Conservation (phyloP, 768 basidiomycete species). For the Gyrodon lividus region DNA sequence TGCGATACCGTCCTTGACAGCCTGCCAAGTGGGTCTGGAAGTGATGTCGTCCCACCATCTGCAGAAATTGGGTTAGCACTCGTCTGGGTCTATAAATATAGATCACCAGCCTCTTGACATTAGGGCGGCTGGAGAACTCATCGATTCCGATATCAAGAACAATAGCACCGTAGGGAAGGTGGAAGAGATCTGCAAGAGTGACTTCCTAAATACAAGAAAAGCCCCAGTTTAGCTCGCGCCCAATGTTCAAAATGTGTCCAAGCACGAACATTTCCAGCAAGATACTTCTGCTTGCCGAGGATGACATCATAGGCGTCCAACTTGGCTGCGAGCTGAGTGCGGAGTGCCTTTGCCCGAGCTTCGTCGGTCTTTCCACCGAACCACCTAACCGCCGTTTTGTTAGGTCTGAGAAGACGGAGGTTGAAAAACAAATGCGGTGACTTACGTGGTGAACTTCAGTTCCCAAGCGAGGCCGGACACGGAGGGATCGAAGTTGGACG, state of each 20-base stretch:
- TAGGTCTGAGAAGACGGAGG: neutral
- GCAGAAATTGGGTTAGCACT: neutral
- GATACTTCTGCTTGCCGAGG: slow-evolving; percentile 34
- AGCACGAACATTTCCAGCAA: slow-evolving; percentile 34
- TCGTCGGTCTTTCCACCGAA: slow-evolving; percentile 33
- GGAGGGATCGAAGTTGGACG: slow-evolving; percentile 47
- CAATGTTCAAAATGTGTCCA: neutral
- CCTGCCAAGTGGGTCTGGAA: slow-evolving; percentile 44
- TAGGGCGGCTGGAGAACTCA: slow-evolving; percentile 17
- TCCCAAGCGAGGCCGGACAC: slow-evolving; percentile 44
- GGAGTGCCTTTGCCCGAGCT: slow-evolving; percentile 24
- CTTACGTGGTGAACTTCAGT: slow-evolving; percentile 47
- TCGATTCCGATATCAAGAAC: slow-evolving; percentile 12
- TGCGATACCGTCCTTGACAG: slow-evolving; percentile 37
- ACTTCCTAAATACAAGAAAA: slow-evolving; percentile 7
- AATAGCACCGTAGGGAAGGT: slow-evolving; percentile 17
- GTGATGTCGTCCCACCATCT: slow-evolving; percentile 53
- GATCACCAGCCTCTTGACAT: slow-evolving; percentile 17
- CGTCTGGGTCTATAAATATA: neutral
- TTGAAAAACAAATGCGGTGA: neutral
- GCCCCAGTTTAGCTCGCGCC: neutral
- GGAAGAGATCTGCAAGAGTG: slow-evolving; percentile 22
- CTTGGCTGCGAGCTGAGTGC: slow-evolving; percentile 31
- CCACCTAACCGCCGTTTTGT: neutral
- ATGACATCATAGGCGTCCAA: slow-evolving; percentile 35